Base-by-base conservation (phyloP, 192 early-diverging fungal genomes). In the Mortierella claussenii region DNA sequence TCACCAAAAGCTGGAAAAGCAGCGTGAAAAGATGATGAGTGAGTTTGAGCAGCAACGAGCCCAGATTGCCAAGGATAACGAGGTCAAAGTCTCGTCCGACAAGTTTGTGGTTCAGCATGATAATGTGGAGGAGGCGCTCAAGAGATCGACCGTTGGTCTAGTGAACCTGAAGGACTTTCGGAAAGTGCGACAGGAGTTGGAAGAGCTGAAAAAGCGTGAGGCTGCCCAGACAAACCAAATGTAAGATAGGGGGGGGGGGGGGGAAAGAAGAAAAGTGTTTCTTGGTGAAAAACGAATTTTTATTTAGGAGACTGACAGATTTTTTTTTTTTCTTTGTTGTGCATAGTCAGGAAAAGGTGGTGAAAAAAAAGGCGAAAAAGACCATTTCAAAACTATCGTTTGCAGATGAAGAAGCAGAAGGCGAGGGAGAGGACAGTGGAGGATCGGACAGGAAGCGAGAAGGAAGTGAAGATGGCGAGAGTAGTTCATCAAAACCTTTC, bases 131-230 rank as follows among this genome's bases (percentile, higher is more conserved):
- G 87, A 85, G 57, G 89, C 91, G 28, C 86, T 98, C 30, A 97
- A 95, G 69, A 86, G 83, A n/a, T 90, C 91, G 37, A 97, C 96
- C 1, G 86, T 97, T 44, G 96, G 96, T 42, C 81, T 98, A 27
- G 94, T 96, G 1, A 83, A 92, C 58, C 83, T 97, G 27, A 89
- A 93, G 57, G 95, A 98, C 49, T 98, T 96, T 62, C 90, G 93
- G 46, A 88, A 93, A 49, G 96, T 96, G 55, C 81, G 90, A 33
- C 87, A 89, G 60, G 87, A 90, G 36, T 74, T 97, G 2, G 91
- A 98, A 64, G 93, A 95, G 67, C 89, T 93, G 46, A 87, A 93
- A 54, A 88, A 86, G 50, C 82, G 89, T 24, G 89, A 87, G 52
- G 89, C 91, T 0, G 90, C 91, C 1, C 85, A 89, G 13, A 94